Conservation (phyloP, 179 eudicot species). For the Silene noctiflora region DNA sequence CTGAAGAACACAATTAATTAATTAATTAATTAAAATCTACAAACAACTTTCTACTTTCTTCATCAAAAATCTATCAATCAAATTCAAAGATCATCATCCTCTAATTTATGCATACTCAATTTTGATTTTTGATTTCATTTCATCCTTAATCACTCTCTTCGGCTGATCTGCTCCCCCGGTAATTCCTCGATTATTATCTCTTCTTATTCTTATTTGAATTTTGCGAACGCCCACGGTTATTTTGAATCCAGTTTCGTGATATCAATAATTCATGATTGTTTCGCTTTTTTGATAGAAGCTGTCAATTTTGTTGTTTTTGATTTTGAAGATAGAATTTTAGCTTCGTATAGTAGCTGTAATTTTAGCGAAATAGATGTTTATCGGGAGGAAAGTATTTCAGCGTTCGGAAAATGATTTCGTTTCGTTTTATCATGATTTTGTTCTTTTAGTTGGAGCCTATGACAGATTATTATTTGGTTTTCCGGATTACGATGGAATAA, state of each 20-base stretch:
- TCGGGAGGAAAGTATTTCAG: neutral
- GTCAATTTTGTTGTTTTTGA: neutral
- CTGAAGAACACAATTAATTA: neutral
- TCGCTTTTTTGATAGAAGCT: neutral
- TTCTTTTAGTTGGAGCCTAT: too few relatives aligned
- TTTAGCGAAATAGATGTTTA: neutral
- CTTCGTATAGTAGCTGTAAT: neutral
- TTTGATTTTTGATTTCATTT: neutral
- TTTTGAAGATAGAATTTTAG: conserved; percentile 1
- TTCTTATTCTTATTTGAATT: neutral
- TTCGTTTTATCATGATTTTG: neutral
- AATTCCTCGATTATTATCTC: neutral
- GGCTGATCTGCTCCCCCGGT: conserved; percentile 1
- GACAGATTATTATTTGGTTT: too few relatives aligned
- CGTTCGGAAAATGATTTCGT: neutral
- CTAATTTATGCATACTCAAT: neutral
- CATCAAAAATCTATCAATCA: too few relatives aligned
- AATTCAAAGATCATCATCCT: neutral
- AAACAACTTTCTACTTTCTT: neutral
- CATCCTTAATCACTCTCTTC: neutral
- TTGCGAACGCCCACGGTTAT: neutral
- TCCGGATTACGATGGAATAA: too few relatives aligned
- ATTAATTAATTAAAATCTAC: neutral
- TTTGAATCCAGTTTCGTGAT: neutral
- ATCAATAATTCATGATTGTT: neutral